Conservation (phyloP, 2,329 filamentous ascomycete genomes). For the Blastomyces silverae region DNA sequence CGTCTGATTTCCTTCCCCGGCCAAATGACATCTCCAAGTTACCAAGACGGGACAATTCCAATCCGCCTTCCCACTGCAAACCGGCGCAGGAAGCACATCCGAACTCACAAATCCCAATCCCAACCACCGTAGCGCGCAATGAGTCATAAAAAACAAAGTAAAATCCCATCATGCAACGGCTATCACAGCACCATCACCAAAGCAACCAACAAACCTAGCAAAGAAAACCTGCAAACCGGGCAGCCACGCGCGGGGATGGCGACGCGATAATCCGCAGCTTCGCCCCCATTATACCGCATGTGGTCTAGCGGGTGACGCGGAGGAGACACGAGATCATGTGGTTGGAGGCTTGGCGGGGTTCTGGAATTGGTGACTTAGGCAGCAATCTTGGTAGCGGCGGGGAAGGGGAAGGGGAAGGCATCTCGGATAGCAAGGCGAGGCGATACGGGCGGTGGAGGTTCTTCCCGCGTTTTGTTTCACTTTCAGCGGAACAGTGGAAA, state of each 20-base stretch:
- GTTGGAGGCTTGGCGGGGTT: background rate
- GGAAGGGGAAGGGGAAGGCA: too few relatives aligned
- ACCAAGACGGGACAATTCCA: background rate
- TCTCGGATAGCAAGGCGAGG: background rate
- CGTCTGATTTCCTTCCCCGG: too few relatives aligned
- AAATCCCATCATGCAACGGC: background rate
- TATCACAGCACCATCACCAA: background rate
- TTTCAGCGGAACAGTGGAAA: background rate
- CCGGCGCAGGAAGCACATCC: background rate
- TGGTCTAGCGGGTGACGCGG: slow-evolving; percentile 15
- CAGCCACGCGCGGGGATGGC: background rate
- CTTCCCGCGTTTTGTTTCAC: background rate
- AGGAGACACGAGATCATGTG: slow-evolving; percentile 16
- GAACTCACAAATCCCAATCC: background rate
- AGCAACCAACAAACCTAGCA: background rate
- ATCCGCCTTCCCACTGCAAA: background rate
- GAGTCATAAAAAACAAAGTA: background rate
- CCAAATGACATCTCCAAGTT: background rate
- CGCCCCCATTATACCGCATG: slow-evolving; percentile 11
- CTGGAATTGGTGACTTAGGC: background rate
- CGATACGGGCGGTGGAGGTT: background rate
- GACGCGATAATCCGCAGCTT: background rate
- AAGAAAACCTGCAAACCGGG: background rate
- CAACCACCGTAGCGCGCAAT: background rate
- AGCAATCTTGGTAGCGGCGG: background rate